Conservation (phyloP, 805 yeast species). For the Monosporozyma aerobia region DNA sequence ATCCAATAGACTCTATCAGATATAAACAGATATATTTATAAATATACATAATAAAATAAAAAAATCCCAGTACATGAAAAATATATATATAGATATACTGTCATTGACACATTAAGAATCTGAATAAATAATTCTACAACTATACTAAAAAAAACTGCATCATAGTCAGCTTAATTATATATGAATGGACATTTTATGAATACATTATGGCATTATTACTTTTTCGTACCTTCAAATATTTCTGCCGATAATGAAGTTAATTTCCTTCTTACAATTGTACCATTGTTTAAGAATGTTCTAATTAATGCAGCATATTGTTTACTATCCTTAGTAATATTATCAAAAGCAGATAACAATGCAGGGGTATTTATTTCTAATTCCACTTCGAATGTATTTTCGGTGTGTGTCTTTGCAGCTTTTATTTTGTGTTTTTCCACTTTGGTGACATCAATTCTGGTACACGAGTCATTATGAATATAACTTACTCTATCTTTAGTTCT, state of each 20-base stretch:
- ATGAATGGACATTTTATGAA: neutral
- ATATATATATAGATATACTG: neutral
- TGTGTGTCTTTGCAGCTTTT: slow-evolving; percentile 17
- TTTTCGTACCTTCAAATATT: slow-evolving; percentile 31
- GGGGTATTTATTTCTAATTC: slow-evolving; percentile 45
- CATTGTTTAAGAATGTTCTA: slow-evolving; percentile 50
- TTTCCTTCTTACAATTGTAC: slow-evolving; percentile 37
- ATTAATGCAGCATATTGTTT: slow-evolving; percentile 51
- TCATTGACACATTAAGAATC: neutral
- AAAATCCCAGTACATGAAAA: neutral
- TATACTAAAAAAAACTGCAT: neutral
- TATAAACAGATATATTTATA: neutral
- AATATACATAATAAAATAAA: neutral
- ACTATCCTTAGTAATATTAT: slow-evolving; percentile 36
- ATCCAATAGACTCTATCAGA: neutral
- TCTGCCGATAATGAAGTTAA: slow-evolving; percentile 27
- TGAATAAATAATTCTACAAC: neutral
- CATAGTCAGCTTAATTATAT: neutral
- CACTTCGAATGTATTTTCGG: slow-evolving; percentile 34
- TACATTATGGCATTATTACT: slow-evolving; percentile 5
- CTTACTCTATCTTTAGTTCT: slow-evolving; percentile 68
- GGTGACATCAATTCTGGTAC: slow-evolving; percentile 65
- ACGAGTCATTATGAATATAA: slow-evolving; percentile 64
- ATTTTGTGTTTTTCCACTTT: slow-evolving; percentile 35
- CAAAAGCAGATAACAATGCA: slow-evolving; percentile 34